These are phyloP conservation scores for Ophiostoma sp. DNA, from an alignment of 2,329 filamentous ascomycete genomes.

Conservation along the genomic window DNA sequence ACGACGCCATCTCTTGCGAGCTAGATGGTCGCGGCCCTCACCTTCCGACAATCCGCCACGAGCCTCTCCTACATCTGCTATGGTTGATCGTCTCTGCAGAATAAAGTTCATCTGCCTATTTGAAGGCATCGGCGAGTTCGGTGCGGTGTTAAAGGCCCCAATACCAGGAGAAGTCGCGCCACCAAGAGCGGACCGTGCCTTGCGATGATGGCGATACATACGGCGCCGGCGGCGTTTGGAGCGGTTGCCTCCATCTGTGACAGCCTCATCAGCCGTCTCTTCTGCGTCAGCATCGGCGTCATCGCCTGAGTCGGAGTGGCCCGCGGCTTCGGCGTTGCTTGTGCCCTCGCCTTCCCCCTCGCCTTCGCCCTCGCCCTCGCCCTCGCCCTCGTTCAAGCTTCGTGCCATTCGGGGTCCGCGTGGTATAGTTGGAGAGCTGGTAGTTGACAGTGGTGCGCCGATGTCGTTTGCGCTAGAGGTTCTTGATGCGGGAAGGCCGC, in stretches of 20 bases:
- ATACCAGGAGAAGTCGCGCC: constrained; percentile 50
- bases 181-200: constrained; percentile 34
- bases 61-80: constrained; percentile 54
- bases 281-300: constrained; percentile 63
- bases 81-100: constrained; percentile 60
- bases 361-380: constrained; percentile 39
- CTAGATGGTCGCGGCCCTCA: constrained; percentile 60
- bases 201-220: constrained; percentile 44
- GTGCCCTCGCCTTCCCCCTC: constrained; percentile 43
- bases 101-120: constrained; percentile 49
- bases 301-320: constrained; percentile 50
- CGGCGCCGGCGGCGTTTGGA: constrained; percentile 58
- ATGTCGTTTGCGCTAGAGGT: constrained; percentile 31
- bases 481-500: constrained; percentile 45
- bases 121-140: constrained; percentile 40
- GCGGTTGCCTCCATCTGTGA: constrained; percentile 42
- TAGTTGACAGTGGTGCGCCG: constrained; percentile 37
- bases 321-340: not conserved
- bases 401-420: constrained; percentile 36
- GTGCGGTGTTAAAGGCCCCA: constrained; percentile 36
- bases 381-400: constrained; percentile 46
- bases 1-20: constrained; percentile 52
- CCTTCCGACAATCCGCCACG: constrained; percentile 68
- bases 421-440: constrained; percentile 45
- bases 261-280: constrained; percentile 76